A percentile compares a stretch with the other conserved stretches of the same genome.
Evolutionary conservation across 2,329 filamentous ascomycete genomes (phyloP).

Genomic region (Clonostachys rosea): DNA sequence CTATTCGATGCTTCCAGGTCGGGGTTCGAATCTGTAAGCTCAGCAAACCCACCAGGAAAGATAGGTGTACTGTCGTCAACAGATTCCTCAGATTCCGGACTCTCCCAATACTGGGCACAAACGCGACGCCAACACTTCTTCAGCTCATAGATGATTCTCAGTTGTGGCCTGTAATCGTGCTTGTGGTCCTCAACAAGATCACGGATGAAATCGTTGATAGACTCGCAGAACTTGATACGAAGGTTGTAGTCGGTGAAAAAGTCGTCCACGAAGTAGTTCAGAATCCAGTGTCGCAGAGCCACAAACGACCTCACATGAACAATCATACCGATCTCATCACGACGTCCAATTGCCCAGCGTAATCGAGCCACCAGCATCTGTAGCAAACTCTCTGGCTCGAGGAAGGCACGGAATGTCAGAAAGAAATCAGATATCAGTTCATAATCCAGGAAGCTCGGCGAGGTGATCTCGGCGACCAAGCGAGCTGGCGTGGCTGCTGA

Average conservation of each 20-base stretch:
- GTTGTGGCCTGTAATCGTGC: conserved; percentile 44
- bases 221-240: conserved; percentile 71
- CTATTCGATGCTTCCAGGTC: conserved; percentile 46
- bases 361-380: conserved; percentile 81
- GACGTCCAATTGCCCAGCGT: conserved; percentile 76
- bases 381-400: conserved; percentile 72
- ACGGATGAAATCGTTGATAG: conserved; percentile 66
- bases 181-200: conserved; percentile 44
- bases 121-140: conserved; percentile 97
- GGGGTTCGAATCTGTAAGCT: conserved; percentile 49
- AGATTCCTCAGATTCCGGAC: conserved; percentile 58
- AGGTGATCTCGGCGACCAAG: conserved; percentile 93
- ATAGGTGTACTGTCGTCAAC: conserved; percentile 63
- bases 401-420: conserved; percentile 85
- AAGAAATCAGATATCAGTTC: conserved; percentile 98
- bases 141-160: conserved; percentile 88
- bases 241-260: conserved; percentile 75
- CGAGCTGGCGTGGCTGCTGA: conserved; percentile 86
- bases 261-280: conserved; percentile 97
- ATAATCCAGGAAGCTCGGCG: conserved; percentile 92
- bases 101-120: conserved; percentile 86
- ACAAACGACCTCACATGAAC: conserved; percentile 96
- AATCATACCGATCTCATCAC: conserved; percentile 83
- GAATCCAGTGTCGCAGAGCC: conserved; percentile 90
- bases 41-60: conserved; percentile 68